Evolutionary conservation across 2,329 filamentous ascomycete species (phyloP).

Genomic region (Cladobotryum protrusum): DNA sequence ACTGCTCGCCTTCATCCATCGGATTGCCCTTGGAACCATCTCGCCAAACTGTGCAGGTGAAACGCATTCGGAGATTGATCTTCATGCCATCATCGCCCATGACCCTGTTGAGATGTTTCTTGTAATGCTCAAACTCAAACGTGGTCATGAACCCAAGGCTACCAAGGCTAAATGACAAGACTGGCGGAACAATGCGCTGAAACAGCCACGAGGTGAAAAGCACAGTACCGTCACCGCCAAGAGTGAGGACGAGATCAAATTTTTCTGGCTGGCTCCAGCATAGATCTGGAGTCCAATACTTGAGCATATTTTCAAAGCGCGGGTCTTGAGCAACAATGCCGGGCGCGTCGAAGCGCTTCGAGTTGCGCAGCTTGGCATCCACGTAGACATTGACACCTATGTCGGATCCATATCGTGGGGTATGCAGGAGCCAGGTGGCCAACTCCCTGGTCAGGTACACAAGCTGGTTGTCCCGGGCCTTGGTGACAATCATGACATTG

Average conservation of each 20-base stretch:
- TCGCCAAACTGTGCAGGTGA: slow-evolving; percentile 95
- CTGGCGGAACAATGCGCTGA: slow-evolving; percentile 78
- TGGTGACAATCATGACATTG: slow-evolving; percentile 98
- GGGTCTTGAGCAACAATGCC: slow-evolving; percentile 67
- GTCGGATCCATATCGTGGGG: slow-evolving; percentile 81
- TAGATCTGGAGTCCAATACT: slow-evolving; percentile 93
- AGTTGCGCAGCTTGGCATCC: slow-evolving; percentile 86
- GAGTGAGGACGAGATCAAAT: slow-evolving; percentile 87
- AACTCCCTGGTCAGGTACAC: slow-evolving; percentile 85
- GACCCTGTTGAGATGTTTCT: slow-evolving; percentile 75
- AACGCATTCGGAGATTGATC: slow-evolving; percentile 96
- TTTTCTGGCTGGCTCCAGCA: slow-evolving; percentile 92
- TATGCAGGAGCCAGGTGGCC: slow-evolving; percentile 78
- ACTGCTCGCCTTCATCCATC: slow-evolving; percentile 85
- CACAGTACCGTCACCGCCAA: slow-evolving; percentile 81
- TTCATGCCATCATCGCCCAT: slow-evolving; percentile 97
- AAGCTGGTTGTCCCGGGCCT: slow-evolving; percentile 89
- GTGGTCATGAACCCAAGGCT: slow-evolving; percentile 84
- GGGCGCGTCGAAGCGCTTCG: slow-evolving; percentile 77
- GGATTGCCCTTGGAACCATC: slow-evolving; percentile 42
- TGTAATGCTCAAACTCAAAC: slow-evolving; percentile 83
- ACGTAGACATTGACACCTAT: slow-evolving; percentile 96
- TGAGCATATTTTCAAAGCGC: slow-evolving; percentile 75
- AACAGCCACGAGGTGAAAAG: slow-evolving; percentile 90
- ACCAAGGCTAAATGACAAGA: slow-evolving; percentile 77